A percentile compares a stretch with the other conserved stretches of the same genome.
Evolutionary conservation across 148 eudicot species (phyloP).

Genomic region (Hydrangea macrophylla): DNA sequence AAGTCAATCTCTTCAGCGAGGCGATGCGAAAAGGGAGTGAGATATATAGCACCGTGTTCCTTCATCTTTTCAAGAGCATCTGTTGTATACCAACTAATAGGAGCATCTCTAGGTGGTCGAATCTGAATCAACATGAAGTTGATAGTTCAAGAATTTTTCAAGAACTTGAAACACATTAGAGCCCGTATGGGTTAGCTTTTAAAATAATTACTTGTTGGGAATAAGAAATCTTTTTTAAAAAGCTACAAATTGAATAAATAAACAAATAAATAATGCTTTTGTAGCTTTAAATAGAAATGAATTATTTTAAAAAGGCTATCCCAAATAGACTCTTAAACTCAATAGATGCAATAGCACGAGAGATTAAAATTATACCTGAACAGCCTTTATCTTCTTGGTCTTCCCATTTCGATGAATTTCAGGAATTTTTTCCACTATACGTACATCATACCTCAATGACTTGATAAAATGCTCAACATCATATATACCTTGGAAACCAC

Average conservation of each 20-base stretch:
- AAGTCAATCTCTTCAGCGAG: constrained; percentile 86
- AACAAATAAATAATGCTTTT: too few species aligned
- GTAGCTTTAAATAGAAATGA: neutral
- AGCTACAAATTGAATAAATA: too few species aligned
- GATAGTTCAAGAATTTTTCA: neutral
- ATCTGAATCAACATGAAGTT: constrained; percentile 42
- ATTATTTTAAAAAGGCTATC: too few species aligned
- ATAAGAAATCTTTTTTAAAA: too few species aligned
- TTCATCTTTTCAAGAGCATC: constrained; percentile 83
- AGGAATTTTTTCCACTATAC: neutral
- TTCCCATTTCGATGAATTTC: neutral
- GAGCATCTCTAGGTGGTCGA: constrained; percentile 91
- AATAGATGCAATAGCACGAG: too few species aligned
- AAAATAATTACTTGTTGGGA: too few species aligned
- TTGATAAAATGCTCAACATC: neutral
- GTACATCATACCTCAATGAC: neutral
- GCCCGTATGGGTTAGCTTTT: too few species aligned
- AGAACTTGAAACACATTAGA: neutral
- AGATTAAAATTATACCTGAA: neutral
- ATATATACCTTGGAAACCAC: neutral
- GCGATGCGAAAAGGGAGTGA: constrained; percentile 94
- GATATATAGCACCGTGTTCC: constrained; percentile 83
- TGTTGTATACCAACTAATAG: constrained; percentile 85
- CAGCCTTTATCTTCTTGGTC: neutral
- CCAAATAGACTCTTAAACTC: too few species aligned